Percentiles rank a stretch among this genome's conserved stretches.
Evolutionary conservation across 108 stramenopile genomes (phyloP).

Genomic region (Nannochloropsis gaditana): DNA sequence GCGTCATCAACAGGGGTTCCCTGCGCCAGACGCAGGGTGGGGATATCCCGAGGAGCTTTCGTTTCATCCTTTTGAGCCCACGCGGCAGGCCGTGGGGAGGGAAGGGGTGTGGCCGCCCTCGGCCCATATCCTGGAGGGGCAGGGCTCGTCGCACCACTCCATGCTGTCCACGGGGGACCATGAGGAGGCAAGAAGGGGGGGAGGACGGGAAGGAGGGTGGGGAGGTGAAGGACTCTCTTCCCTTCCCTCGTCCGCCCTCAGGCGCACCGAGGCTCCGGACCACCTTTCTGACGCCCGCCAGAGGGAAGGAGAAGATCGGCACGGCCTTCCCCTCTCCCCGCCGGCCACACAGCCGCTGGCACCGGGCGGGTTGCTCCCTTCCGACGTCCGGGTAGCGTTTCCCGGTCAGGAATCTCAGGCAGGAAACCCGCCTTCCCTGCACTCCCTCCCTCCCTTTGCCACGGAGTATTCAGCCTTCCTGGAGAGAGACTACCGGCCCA

Average conservation of each 20-base stretch:
- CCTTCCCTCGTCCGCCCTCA: background rate
- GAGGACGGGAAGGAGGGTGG: background rate
- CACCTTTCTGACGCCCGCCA: background rate
- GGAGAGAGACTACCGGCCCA: background rate
- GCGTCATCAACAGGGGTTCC: too few species aligned
- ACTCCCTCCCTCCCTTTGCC: background rate
- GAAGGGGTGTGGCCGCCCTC: too few species aligned
- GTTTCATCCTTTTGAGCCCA: too few species aligned
- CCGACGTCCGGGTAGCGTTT: too few species aligned
- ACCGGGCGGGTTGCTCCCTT: too few species aligned
- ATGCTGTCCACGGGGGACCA: background rate
- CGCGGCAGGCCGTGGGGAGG: too few species aligned
- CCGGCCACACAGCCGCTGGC: background rate
- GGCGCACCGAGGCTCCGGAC: background rate
- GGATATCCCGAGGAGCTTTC: too few species aligned
- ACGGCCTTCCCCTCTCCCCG: background rate
- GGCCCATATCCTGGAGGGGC: too few species aligned
- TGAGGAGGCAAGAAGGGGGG: background rate
- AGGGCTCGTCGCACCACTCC: too few species aligned
- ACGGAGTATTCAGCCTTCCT: background rate
- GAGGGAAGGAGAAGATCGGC: background rate
- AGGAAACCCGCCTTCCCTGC: background rate
- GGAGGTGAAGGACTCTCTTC: background rate
- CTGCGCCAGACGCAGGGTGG: too few species aligned
- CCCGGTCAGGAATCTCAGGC: too few species aligned